A percentile compares a stretch with the other conserved stretches of the same genome.
These are phyloP conservation scores for Alternaria sp. DNA, from an alignment of 2,329 filamentous ascomycete genomes.

Conservation along the genomic window DNA sequence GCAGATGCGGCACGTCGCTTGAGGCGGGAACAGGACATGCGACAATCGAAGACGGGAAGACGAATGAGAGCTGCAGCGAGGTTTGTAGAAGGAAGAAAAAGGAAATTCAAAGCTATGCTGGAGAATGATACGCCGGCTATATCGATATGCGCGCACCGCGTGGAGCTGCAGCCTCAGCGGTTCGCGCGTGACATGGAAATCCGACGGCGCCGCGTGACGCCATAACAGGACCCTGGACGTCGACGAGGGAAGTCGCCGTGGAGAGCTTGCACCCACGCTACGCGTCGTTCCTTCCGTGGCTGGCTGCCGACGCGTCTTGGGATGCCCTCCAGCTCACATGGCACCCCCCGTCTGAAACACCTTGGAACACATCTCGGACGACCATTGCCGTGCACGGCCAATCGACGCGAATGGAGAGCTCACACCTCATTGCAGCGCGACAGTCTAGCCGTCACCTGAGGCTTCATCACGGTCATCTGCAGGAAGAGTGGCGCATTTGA, in stretches of 20 bases:
- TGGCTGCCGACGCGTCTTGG: conserved; percentile 5
- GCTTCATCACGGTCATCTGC: conserved; percentile 21
- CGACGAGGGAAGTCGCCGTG: conserved; percentile 3
- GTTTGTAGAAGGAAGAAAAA: neutral
- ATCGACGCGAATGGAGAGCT: conserved; percentile 1
- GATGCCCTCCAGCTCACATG: conserved; percentile 12
- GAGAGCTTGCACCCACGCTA: conserved; percentile 5
- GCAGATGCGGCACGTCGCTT: conserved; percentile 20
- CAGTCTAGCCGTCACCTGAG: conserved; percentile 11
- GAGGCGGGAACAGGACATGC: conserved; percentile 17
- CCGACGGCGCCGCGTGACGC: conserved; percentile 22
- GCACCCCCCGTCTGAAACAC: conserved; percentile 8
- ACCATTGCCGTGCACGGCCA: conserved; percentile 9
- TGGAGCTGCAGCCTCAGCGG: conserved; percentile 15
- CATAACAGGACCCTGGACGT: conserved; percentile 10
- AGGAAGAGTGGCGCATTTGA: neutral
- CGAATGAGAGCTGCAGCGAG: conserved; percentile 10
- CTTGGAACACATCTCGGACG: conserved; percentile 11
- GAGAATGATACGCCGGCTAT: conserved; percentile 13
- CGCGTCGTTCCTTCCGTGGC: conserved; percentile 10
- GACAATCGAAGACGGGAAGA: conserved; percentile 5
- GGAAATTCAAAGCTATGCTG: neutral
- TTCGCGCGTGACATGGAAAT: conserved; percentile 19
- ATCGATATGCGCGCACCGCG: neutral
- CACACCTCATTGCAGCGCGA: conserved; percentile 4